These are phyloP conservation scores for Ramaria sp. DNA, from an alignment of 768 basidiomycete genomes.

Conservation along the genomic window DNA sequence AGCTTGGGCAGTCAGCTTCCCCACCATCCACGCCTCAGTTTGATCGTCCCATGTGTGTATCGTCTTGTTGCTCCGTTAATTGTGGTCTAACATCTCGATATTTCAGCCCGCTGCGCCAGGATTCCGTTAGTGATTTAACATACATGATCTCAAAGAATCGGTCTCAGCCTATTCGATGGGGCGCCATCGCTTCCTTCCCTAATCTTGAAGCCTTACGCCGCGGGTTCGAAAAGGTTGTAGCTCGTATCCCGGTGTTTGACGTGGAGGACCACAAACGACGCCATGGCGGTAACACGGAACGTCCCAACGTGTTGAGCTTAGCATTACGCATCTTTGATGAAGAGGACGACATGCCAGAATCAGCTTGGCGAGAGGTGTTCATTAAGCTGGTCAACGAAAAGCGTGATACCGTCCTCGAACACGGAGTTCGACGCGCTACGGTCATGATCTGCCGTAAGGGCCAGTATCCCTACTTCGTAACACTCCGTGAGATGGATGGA, in stretches of 20 bases:
- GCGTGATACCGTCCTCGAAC: slow-evolving; percentile 46
- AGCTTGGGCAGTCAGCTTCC: slow-evolving; percentile 79
- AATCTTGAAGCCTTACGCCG: slow-evolving; percentile 53
- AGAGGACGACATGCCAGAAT: slow-evolving; percentile 68
- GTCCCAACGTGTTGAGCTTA: slow-evolving; percentile 90
- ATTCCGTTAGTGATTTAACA: slow-evolving; percentile 90
- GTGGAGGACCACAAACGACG: slow-evolving; percentile 59
- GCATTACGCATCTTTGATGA: slow-evolving; percentile 81
- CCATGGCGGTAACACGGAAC: slow-evolving; percentile 59
- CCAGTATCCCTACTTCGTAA: slow-evolving; percentile 92
- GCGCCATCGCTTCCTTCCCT: slow-evolving; percentile 86
- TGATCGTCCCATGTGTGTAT: slow-evolving; percentile 24
- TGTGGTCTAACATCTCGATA: not conserved
- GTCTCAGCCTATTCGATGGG: slow-evolving; percentile 81
- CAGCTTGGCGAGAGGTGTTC: slow-evolving; percentile 66
- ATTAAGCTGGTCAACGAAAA: slow-evolving; percentile 61
- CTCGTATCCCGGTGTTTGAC: slow-evolving; percentile 66
- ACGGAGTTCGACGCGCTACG: slow-evolving; percentile 86
- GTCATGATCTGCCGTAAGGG: slow-evolving; percentile 85
- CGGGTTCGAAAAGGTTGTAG: slow-evolving; percentile 68
- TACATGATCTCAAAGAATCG: slow-evolving; percentile 84
- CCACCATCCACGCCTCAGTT: slow-evolving; percentile 70
- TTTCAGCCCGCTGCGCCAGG: slow-evolving; percentile 46
- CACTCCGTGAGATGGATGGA: slow-evolving; percentile 63
- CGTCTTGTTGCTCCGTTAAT: not conserved